These are phyloP conservation scores for Pelargonium nanum DNA, from an alignment of 345 rosid genomes.

Conservation along the genomic window DNA sequence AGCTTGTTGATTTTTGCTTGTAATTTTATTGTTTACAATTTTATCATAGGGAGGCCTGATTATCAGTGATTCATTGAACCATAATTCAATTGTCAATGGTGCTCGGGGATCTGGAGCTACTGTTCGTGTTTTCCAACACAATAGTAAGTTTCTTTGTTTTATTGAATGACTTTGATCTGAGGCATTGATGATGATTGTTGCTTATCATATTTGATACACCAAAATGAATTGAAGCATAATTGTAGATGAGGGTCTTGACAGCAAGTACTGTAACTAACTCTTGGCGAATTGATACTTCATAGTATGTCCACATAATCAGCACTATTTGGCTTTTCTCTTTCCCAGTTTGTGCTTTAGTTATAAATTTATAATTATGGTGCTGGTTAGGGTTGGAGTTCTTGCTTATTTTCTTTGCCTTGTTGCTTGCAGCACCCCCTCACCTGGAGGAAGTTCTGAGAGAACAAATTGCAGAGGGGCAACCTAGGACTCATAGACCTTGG, in stretches of 20 bases:
- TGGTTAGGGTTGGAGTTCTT: no score
- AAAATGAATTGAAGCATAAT: no score
- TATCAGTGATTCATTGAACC: slow-evolving; percentile 92
- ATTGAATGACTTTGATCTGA: background rate
- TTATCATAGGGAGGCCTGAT: slow-evolving; percentile 65
- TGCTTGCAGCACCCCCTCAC: slow-evolving; percentile 63
- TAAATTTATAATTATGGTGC: no score
- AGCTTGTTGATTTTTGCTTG: background rate
- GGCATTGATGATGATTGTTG: no score
- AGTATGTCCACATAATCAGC: no score
- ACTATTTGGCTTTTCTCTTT: no score
- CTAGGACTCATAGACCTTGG: slow-evolving; percentile 92
- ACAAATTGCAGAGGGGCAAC: slow-evolving; percentile 90
- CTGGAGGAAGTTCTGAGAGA: slow-evolving; percentile 87
- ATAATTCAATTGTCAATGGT: slow-evolving; percentile 87
- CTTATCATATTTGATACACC: no score
- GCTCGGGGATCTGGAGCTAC: slow-evolving; percentile 98
- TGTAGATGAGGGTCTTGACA: no score
- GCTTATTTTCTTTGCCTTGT: no score
- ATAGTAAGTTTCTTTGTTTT: slow-evolving; percentile 42
- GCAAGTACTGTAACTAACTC: no score
- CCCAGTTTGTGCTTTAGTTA: no score
- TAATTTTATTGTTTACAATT: background rate
- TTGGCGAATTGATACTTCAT: no score
- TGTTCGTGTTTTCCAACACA: slow-evolving; percentile 87